Evolutionary conservation across 2,329 filamentous ascomycete species (phyloP), one percentile per base, ranked within the genome.

Genomic region (Penicillium sp.): DNA sequence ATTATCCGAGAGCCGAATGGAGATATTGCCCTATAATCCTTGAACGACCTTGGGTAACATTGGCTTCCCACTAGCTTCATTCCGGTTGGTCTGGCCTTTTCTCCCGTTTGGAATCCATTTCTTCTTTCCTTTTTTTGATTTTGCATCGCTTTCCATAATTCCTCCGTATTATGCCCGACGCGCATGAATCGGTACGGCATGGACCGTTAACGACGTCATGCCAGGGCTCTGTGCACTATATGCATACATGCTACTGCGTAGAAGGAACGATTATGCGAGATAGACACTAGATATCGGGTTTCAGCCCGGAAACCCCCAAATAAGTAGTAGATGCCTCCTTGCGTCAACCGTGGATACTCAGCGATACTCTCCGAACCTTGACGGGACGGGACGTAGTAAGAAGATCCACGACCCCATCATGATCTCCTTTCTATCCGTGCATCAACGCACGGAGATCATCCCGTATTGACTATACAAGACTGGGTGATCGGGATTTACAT

Each of bases 311-410:
- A 27, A 40, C 5, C 31, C 31, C 15, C 22, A 22, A 26, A 14
- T 26, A 6, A 35, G 22, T 12, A 43, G n/a, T 18, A 48, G 20
- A 50, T 48, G 42, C 26, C 67, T 67, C 69, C 68, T 71, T 71
- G 64, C 66, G 56, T 66, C 61, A 62, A 67, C 65, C 65, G 55
- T 71, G 67, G 68, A 50, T 66, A 57, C 49, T 65, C 58, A 58
- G 59, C 60, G 66, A 68, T 64, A 63, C 62, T 59, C 58, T 65
- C 65, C 65, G 63, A 72, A 72, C 70, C 68, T 73, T 72, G 67
- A 72, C 70, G 70, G 70, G 67, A 69, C 70, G 70, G 70, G 64
- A 69, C 70, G 69, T 66, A 41, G 51, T 41, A 42, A 54, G 46
- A 49, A 50, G 58, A 63, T 59, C 56, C 58, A 60, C 56, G 60